A percentile compares a stretch with the other conserved stretches of the same genome.
Conservation (phyloP, 768 basidiomycete genomes). For the Ramaria rubella region DNA sequence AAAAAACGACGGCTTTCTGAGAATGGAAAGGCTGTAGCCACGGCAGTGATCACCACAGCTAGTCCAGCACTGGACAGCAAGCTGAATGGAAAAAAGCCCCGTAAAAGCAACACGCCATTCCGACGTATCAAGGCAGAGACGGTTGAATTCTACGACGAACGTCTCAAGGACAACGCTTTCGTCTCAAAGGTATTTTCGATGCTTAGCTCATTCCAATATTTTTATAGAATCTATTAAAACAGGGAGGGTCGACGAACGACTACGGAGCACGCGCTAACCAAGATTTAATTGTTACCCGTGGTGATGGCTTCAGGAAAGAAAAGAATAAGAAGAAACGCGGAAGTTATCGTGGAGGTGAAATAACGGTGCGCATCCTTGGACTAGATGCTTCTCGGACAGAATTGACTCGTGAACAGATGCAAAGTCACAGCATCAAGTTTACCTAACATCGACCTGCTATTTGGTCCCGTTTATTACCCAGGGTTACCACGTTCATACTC, state of each 20-base stretch:
- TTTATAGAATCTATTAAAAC: not conserved
- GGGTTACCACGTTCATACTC: too few relatives aligned
- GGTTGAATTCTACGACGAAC: constrained; percentile 40
- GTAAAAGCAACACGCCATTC: constrained; percentile 61
- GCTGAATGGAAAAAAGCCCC: constrained; percentile 27
- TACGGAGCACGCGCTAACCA: constrained; percentile 82
- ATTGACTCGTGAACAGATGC: constrained; percentile 58
- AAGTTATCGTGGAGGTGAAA: constrained; percentile 90
- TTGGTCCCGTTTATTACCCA: not conserved
- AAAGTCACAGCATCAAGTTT: constrained; percentile 87
- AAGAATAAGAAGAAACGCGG: constrained; percentile 99
- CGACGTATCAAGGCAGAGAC: constrained; percentile 67
- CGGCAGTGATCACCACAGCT: not conserved
- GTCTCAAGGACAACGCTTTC: constrained; percentile 70
- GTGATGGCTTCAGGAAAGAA: constrained; percentile 94
- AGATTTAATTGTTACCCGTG: constrained; percentile 89
- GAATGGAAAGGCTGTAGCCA: constrained; percentile 2
- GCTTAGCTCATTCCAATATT: constrained; percentile 3
- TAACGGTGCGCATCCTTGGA: constrained; percentile 62
- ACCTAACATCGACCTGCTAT: constrained; percentile 17
- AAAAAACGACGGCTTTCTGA: constrained; percentile 52
- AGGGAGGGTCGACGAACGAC: constrained; percentile 66
- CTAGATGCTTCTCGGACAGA: not conserved
- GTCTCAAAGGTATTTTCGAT: constrained; percentile 53
- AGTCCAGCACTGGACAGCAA: constrained; percentile 15